Evolutionary conservation across 495 filamentous ascomycete species (phyloP).

Genomic region (Aspergillus steynii): DNA sequence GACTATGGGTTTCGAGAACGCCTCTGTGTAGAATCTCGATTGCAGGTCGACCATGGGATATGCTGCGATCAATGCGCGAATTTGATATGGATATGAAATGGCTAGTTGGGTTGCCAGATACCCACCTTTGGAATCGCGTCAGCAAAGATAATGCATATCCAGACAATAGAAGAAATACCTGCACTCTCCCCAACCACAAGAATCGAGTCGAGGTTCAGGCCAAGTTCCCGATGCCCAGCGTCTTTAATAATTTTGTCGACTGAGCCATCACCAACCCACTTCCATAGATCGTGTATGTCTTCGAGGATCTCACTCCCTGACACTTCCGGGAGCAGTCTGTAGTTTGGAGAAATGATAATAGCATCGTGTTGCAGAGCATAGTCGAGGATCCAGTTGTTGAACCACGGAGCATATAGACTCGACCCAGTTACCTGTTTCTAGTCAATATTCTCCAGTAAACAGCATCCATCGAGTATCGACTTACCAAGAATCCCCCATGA

Average conservation of each 20-base stretch:
- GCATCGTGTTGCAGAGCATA: slow-evolving; percentile 11
- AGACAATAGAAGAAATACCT: neutral
- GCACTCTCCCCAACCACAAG: slow-evolving; percentile 18
- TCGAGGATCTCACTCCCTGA: slow-evolving; percentile 17
- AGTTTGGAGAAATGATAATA: slow-evolving; percentile 19
- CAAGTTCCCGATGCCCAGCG: neutral
- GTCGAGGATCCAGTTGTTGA: slow-evolving; percentile 20
- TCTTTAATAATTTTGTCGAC: neutral
- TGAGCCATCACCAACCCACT: slow-evolving; percentile 9
- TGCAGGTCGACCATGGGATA: slow-evolving; percentile 25
- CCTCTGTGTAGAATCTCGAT: slow-evolving; percentile 15
- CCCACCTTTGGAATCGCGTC: slow-evolving; percentile 3
- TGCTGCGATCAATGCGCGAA: slow-evolving; percentile 11
- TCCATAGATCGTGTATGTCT: slow-evolving; percentile 18
- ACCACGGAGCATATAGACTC: slow-evolving; percentile 18
- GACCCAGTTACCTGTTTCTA: slow-evolving; percentile 11
- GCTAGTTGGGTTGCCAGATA: slow-evolving; percentile 19
- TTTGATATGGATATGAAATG: slow-evolving; percentile 15
- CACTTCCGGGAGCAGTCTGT: slow-evolving; percentile 19
- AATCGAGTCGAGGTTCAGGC: slow-evolving; percentile 10
- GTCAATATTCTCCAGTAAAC: neutral
- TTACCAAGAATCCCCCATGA: slow-evolving; percentile 20
- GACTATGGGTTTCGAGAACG: slow-evolving; percentile 18
- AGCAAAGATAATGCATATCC: neutral
- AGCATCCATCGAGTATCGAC: neutral